Evolutionary conservation across 768 basidiomycete species (phyloP), one percentile per base, ranked within the genome.

Genomic region (Boletus rex-veris): DNA sequence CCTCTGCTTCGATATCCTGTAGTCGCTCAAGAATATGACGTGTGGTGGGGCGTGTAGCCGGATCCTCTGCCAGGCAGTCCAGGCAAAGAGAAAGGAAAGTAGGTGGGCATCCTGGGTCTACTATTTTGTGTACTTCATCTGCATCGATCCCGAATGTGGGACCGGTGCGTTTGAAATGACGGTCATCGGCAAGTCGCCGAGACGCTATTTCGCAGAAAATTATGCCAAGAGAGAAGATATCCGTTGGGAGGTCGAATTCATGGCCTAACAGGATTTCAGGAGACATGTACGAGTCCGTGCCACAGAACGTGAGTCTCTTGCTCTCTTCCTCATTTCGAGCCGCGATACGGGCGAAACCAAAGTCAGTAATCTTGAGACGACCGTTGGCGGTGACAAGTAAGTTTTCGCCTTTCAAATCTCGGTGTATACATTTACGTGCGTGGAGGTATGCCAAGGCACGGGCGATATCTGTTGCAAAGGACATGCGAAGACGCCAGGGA

Each of bases 381-480:
- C 92, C 91, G 64, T 99, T 99, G 36, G 86, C 74, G 0, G 95
- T 98, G 19, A 98, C 86, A n/a, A 98, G 83, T 26, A 98, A 79
- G 61, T 99, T 99, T 75, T 98, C 96, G 36, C 94, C 95, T 71
- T 99, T 99, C 59, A 99, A 79, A 72, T 99, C 96, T 30, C 86
- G 85, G 62, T 90, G 88, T 57, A 89, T 90, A 70, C 87, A 88
- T 68, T 91, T 89, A 39, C 96, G 82, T 14, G 96, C 95, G 62
- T 98, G 96, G 12, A 98, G 87, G 70, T 98, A 99, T 6, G 96
- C 93, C n/a, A 99, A 81, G 0, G 96, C 94, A 15, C 96, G 86
- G 7, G 93, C 79, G 33, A 97, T 90, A 68, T 99, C 96, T 7
- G 87, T 95, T 33, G 96, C 92, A 71, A 99, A 99, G 12, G 91